Percentiles rank a stretch among this genome's conserved stretches.
phyloP scores from a whole-genome alignment of 192 early-diverging fungal species.

The Backusella circina region DNA sequence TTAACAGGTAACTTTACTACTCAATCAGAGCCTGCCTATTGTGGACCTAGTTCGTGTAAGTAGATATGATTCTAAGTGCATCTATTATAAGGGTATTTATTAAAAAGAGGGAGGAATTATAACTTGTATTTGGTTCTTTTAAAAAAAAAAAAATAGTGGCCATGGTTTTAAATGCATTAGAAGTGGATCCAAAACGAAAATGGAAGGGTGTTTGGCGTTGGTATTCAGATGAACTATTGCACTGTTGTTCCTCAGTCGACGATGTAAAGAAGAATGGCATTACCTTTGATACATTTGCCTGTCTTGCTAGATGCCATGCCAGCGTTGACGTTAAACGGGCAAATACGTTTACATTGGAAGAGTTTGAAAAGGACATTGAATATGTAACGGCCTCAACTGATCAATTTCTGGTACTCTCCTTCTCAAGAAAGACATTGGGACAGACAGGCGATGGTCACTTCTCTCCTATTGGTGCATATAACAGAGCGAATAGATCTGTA shows the following conservation, averaged over 20 bases:
- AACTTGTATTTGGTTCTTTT: no score
- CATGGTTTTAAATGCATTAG: slow-evolving; percentile 92
- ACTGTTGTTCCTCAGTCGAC: slow-evolving; percentile 64
- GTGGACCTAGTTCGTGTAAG: slow-evolving; percentile 77
- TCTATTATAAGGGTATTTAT: no score
- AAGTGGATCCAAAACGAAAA: slow-evolving; percentile 78
- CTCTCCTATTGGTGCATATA: slow-evolving; percentile 82
- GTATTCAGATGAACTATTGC: slow-evolving; percentile 71
- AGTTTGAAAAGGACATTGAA: slow-evolving; percentile 80
- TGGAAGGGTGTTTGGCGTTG: slow-evolving; percentile 97
- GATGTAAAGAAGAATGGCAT: slow-evolving; percentile 81
- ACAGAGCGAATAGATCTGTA: slow-evolving; percentile 62
- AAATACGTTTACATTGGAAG: slow-evolving; percentile 53
- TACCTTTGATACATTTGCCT: slow-evolving; percentile 87
- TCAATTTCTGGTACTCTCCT: slow-evolving; percentile 85
- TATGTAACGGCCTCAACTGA: slow-evolving; percentile 66
- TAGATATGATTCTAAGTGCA: background rate
- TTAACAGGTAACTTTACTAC: slow-evolving; percentile 92
- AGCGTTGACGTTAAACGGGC: slow-evolving; percentile 73
- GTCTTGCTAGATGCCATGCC: slow-evolving; percentile 84
- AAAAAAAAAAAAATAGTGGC: no score
- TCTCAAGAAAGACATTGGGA: slow-evolving; percentile 66
- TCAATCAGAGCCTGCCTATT: slow-evolving; percentile 86
- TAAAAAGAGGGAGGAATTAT: no score
- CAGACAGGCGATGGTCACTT: slow-evolving; percentile 97